These are phyloP conservation scores for Prunus persica DNA, from an alignment of 306 rosid species.

Conservation along the genomic window Prunus_persica_NCBIv2 NC_034011.1:9326001-9326500, in stretches of 20 bases:
- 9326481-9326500: constrained; percentile 3
- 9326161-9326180: constrained; percentile 63
- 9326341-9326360: background rate
- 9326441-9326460: constrained; percentile 1
- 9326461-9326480: constrained; percentile 14
- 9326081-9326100: constrained; percentile 1
- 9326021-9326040: constrained; percentile 81
- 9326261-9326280: constrained; percentile 71
- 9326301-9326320: constrained; percentile 1
- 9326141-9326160: constrained; percentile 71
- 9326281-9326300: constrained; percentile 5
- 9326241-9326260: constrained; percentile 86
- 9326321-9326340: background rate
- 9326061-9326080: constrained; percentile 80
- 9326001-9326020: constrained; percentile 45
- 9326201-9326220: constrained; percentile 77
- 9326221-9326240: constrained; percentile 85
- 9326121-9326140: constrained; percentile 56
- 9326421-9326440: constrained; percentile 15
- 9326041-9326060: constrained; percentile 59
- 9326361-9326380: background rate
- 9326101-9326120: too few species aligned
- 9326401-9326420: constrained; percentile 14
- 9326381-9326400: background rate
- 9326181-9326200: constrained; percentile 95